Conservation (phyloP, 192 early-diverging fungal genomes). For the Phycomyces blakesleeanus region DNA sequence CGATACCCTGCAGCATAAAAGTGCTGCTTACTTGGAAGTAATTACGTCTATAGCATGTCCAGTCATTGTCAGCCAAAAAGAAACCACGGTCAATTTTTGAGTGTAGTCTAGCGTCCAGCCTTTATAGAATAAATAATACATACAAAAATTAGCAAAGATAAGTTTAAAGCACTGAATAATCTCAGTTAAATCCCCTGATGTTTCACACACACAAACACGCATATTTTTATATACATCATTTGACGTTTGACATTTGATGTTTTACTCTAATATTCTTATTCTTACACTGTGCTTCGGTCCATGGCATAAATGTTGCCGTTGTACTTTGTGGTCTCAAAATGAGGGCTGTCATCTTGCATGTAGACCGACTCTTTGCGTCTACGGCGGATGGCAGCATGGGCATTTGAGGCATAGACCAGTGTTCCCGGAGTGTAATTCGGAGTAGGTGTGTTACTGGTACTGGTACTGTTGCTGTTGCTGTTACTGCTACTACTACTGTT, state of each 20-base stretch:
- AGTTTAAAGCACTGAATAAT: too few species aligned
- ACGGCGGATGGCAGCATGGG: background rate
- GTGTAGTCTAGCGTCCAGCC: slow-evolving; percentile 49
- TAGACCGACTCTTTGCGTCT: slow-evolving; percentile 10
- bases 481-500: too few species aligned
- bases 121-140: slow-evolving; percentile 22
- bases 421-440: background rate
- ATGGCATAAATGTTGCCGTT: slow-evolving; percentile 6
- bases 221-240: background rate
- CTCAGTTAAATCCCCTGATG: background rate
- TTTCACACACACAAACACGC: slow-evolving; percentile 3
- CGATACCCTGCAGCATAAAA: slow-evolving; percentile 39
- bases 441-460: background rate
- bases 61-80: slow-evolving; percentile 69
- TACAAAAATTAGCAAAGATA: background rate
- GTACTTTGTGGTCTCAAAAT: slow-evolving; percentile 16
- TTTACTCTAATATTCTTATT: too few species aligned
- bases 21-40: slow-evolving; percentile 72
- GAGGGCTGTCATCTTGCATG: slow-evolving; percentile 4
- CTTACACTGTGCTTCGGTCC: slow-evolving; percentile 17
- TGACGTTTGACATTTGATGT: background rate
- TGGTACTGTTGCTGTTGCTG: too few species aligned
- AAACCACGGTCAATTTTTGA: slow-evolving; percentile 78
- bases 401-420: background rate
- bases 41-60: slow-evolving; percentile 88